Percentiles rank a stretch among this genome's conserved stretches.
Conservation (phyloP, 768 basidiomycete species). For the Agaricus subrufescens region DNA sequence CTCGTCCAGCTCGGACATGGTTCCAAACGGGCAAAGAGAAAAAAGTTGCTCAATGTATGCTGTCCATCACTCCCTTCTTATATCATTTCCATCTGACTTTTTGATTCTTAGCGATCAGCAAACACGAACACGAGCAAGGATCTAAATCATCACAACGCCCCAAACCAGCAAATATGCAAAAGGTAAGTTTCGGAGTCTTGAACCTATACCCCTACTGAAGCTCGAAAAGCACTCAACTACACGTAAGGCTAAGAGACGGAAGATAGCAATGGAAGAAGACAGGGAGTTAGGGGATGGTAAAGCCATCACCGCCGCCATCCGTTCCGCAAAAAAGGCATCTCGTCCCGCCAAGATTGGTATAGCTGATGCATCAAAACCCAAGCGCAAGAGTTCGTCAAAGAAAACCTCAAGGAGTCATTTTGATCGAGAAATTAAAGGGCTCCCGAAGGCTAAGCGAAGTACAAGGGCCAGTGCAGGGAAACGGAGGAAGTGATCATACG, state of each 20-base stretch:
- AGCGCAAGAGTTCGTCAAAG: slow-evolving; percentile 28
- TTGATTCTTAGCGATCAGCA: slow-evolving; percentile 58
- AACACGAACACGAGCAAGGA: slow-evolving; percentile 56
- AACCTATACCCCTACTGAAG: slow-evolving; percentile 46
- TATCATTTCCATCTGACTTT: neutral
- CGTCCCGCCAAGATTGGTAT: slow-evolving; percentile 74
- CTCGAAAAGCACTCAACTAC: slow-evolving; percentile 80
- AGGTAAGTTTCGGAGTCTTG: slow-evolving; percentile 27
- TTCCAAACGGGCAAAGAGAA: slow-evolving; percentile 91
- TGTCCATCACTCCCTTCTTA: neutral
- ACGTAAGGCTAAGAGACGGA: slow-evolving; percentile 83
- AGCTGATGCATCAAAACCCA: slow-evolving; percentile 22
- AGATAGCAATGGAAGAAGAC: slow-evolving; percentile 81
- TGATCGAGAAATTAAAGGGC: slow-evolving; percentile 39
- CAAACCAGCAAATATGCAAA: slow-evolving; percentile 31
- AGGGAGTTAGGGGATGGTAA: slow-evolving; percentile 51
- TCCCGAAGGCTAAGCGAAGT: slow-evolving; percentile 1
- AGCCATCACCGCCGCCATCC: slow-evolving; percentile 68
- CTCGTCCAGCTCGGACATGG: slow-evolving; percentile 96
- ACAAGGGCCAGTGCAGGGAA: slow-evolving; percentile 1
- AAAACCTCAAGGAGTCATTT: slow-evolving; percentile 37
- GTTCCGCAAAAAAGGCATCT: slow-evolving; percentile 78
- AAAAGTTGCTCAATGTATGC: slow-evolving; percentile 66
- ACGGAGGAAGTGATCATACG: neutral
- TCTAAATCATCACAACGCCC: slow-evolving; percentile 30